phyloP scores from a whole-genome alignment of 306 rosid species.

The Dryas octopetala region DNA sequence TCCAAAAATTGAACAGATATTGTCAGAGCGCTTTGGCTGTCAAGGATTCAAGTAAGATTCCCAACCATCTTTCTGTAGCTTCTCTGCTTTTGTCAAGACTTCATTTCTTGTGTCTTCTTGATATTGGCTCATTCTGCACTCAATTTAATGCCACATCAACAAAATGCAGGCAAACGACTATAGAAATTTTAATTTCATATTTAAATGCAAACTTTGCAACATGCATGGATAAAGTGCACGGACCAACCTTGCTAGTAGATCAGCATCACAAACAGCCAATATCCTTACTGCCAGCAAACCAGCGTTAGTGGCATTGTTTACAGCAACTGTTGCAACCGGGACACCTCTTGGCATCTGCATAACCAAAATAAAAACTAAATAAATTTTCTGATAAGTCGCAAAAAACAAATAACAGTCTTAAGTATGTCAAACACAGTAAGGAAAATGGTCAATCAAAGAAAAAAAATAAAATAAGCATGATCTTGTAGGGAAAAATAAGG shows the following conservation, averaged over 20 bases:
- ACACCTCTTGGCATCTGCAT: constrained; percentile 87
- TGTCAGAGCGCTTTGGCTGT: constrained; percentile 12
- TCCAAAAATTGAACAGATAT: background rate
- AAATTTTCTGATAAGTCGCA: background rate
- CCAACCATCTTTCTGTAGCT: constrained; percentile 66
- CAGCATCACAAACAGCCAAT: constrained; percentile 41
- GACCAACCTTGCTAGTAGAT: constrained; percentile 56
- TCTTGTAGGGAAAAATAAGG: background rate
- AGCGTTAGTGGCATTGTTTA: constrained; percentile 83
- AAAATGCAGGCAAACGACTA: constrained; percentile 1
- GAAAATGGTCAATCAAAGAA: background rate
- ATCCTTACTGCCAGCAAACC: constrained; percentile 69
- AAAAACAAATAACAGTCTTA: background rate
- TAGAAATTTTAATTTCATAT: background rate
- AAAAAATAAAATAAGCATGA: background rate
- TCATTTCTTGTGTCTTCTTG: constrained; percentile 60
- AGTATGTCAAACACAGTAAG: background rate
- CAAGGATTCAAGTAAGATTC: constrained; percentile 42
- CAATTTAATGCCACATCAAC: constrained; percentile 10
- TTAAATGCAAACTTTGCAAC: background rate
- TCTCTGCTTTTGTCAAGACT: constrained; percentile 69
- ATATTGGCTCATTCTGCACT: constrained; percentile 72
- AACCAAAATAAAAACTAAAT: constrained; percentile 2
- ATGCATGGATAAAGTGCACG: constrained; percentile 5
- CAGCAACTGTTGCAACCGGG: constrained; percentile 84